Percentiles rank a stretch among this genome's conserved stretches.
phyloP scores from a whole-genome alignment of 345 rosid genomes.

The Firmiana major region DNA sequence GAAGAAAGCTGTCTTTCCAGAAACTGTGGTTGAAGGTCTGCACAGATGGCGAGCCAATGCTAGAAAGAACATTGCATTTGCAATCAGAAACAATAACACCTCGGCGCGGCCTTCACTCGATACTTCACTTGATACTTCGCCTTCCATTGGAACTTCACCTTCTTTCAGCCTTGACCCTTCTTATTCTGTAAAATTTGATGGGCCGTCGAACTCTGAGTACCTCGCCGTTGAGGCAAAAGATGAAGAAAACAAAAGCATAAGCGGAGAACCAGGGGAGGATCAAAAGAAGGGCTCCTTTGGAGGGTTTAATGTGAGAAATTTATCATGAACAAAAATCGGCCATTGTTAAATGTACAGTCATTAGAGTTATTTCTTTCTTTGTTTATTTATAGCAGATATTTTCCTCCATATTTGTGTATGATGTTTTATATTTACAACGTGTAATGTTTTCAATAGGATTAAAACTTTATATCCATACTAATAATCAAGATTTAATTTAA shows the following conservation, averaged over 20 bases:
- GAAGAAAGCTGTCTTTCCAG: slow-evolving; percentile 42
- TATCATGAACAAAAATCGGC: no score
- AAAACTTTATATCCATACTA: no score
- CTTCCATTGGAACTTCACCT: slow-evolving; percentile 19
- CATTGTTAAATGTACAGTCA: background rate
- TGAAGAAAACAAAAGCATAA: slow-evolving; percentile 2
- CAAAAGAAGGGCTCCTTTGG: slow-evolving; percentile 21
- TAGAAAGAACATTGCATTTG: slow-evolving; percentile 26
- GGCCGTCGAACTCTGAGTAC: background rate
- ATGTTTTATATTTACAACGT: no score
- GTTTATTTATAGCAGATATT: no score
- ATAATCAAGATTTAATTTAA: no score
- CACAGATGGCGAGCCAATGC: slow-evolving; percentile 47
- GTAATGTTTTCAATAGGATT: no score
- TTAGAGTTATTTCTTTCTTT: background rate
- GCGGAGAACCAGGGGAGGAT: background rate
- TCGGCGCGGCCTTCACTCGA: slow-evolving; percentile 7
- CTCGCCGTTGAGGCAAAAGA: slow-evolving; percentile 14
- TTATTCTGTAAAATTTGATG: background rate
- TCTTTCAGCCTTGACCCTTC: slow-evolving; percentile 31
- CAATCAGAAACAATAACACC: background rate
- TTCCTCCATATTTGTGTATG: no score
- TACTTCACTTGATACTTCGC: slow-evolving; percentile 16
- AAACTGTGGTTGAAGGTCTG: slow-evolving; percentile 36
- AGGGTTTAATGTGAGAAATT: slow-evolving; percentile 25